phyloP scores from a whole-genome alignment of 805 yeast species.

The Yamadazyma nakazawae region DNA sequence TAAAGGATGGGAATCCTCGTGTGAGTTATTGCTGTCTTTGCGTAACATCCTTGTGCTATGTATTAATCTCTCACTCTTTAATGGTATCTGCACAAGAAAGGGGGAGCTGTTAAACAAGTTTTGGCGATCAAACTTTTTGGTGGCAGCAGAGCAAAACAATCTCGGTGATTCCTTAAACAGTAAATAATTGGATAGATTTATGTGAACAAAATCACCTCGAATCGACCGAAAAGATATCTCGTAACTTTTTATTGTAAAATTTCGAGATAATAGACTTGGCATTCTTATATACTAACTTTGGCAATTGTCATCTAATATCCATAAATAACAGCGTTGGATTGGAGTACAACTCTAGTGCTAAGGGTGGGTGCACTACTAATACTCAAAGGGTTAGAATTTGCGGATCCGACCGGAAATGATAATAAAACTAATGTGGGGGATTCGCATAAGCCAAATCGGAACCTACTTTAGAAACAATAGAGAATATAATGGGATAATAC shows the following conservation, averaged over 20 bases:
- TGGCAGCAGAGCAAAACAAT: conserved; percentile 1
- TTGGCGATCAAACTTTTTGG: conserved; percentile 1
- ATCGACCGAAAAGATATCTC: not conserved
- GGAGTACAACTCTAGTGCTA: not conserved
- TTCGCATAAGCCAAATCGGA: too few relatives aligned
- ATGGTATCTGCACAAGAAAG: not conserved
- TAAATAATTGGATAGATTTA: conserved; percentile 1
- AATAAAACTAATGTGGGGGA: not conserved
- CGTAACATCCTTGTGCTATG: not conserved
- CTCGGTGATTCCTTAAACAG: conserved; percentile 4
- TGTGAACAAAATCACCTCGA: not conserved
- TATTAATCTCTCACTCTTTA: not conserved
- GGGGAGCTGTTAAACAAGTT: not conserved
- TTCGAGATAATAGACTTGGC: not conserved
- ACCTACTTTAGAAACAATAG: too few relatives aligned
- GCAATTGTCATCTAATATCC: not conserved
- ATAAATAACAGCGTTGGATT: not conserved
- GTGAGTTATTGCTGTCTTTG: not conserved
- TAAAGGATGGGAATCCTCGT: conserved; percentile 4
- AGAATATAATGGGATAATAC: too few relatives aligned
- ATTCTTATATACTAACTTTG: not conserved
- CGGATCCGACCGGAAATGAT: not conserved
- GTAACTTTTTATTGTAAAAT: not conserved
- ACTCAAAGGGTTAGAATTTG: not conserved
- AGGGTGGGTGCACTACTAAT: not conserved